These are phyloP conservation scores for Picochlorum costavermella DNA, from an alignment of 139 green algal species.

Conservation along the genomic window DNA sequence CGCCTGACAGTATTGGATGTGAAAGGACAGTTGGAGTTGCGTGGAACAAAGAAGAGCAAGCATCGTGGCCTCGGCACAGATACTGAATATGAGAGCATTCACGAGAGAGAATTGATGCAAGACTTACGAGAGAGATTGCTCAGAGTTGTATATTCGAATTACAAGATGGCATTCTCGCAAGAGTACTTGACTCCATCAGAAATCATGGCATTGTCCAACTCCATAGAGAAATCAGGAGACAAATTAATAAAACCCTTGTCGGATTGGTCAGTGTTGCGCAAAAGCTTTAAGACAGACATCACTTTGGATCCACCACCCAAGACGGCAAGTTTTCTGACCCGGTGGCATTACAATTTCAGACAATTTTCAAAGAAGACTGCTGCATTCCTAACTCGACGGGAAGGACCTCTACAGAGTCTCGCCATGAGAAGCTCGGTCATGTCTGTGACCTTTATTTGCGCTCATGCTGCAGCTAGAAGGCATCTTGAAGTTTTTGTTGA, in stretches of 20 bases:
- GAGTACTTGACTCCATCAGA: conserved; percentile 6
- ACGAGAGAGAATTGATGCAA: conserved; percentile 4
- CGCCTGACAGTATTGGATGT: not conserved
- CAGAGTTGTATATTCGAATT: not conserved
- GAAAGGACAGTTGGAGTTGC: not conserved
- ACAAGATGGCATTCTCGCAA: conserved; percentile 5
- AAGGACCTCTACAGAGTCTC: not conserved
- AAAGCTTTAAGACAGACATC: not conserved
- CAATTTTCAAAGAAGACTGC: not conserved
- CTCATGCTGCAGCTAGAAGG: conserved; percentile 4
- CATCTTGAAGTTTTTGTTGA: conserved; percentile 12
- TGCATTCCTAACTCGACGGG: not conserved
- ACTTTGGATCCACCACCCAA: no score
- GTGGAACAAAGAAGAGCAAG: not conserved
- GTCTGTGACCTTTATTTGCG: not conserved
- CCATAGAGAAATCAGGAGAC: not conserved
- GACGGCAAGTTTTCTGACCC: no score
- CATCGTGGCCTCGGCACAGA: not conserved
- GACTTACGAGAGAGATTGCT: conserved; percentile 10
- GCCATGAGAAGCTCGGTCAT: not conserved
- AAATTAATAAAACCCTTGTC: not conserved
- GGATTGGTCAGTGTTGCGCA: not conserved
- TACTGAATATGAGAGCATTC: not conserved
- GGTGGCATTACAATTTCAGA: no score
- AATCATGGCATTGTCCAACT: not conserved